phyloP scores from a whole-genome alignment of 2,329 filamentous ascomycete species.

The Oidium heveae region DNA sequence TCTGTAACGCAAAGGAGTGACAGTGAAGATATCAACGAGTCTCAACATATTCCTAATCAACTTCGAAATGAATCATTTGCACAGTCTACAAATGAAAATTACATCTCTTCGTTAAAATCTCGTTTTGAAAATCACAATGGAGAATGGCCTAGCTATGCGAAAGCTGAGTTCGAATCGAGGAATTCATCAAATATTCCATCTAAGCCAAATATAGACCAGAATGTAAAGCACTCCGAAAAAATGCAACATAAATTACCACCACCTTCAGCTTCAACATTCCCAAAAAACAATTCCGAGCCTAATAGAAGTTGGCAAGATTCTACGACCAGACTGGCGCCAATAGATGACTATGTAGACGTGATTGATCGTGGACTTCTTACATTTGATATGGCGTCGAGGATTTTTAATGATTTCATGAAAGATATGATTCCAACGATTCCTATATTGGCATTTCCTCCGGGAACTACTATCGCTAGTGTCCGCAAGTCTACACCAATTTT shows the following conservation, averaged over 20 bases:
- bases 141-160: conserved; percentile 11
- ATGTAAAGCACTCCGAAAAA: conserved; percentile 12
- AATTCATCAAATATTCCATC: conserved; percentile 9
- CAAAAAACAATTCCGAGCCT: conserved; percentile 1
- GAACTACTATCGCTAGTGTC: conserved; percentile 27
- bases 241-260: conserved; percentile 1
- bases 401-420: conserved; percentile 32
- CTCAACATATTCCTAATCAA: not conserved
- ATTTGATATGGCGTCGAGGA: conserved; percentile 25
- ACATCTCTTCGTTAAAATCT: conserved; percentile 6
- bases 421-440: conserved; percentile 36
- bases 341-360: conserved; percentile 16
- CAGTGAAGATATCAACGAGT: not conserved
- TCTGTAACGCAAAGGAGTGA: conserved; percentile 1
- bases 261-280: not conserved
- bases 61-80: conserved; percentile 10
- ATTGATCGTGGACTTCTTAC: conserved; percentile 34
- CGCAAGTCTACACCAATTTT: conserved; percentile 35
- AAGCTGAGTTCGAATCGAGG: conserved; percentile 8
- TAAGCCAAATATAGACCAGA: conserved; percentile 14
- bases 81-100: conserved; percentile 13
- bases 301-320: conserved; percentile 1
- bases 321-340: not conserved
- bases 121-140: conserved; percentile 6
- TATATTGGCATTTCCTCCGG: conserved; percentile 31